These are phyloP conservation scores for Scalesia atractyloides DNA, from an alignment of 129 eudicot species.

Conservation along the genomic window DNA sequence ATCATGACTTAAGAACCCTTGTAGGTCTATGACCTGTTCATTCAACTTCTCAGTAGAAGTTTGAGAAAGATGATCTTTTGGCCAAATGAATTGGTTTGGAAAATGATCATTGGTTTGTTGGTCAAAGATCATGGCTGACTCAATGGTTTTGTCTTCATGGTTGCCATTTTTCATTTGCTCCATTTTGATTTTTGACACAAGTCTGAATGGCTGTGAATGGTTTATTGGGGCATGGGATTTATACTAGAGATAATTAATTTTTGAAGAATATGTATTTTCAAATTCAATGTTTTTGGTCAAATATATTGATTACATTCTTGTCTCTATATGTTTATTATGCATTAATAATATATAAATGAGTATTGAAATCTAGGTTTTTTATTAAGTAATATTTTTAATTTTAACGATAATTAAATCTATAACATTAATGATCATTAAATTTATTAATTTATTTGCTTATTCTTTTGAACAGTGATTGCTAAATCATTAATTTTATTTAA, in stretches of 20 bases:
- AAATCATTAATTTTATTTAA: too few species aligned
- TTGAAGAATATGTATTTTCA: neutral
- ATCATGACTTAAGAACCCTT: constrained; percentile 41
- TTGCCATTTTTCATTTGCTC: constrained; percentile 10
- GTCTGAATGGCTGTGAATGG: neutral
- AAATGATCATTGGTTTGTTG: constrained; percentile 22
- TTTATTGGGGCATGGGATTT: neutral
- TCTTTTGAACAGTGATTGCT: too few species aligned
- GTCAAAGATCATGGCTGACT: constrained; percentile 6
- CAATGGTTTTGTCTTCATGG: constrained; percentile 26
- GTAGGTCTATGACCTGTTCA: constrained; percentile 42
- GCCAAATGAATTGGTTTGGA: constrained; percentile 50
- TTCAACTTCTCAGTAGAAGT: constrained; percentile 29
- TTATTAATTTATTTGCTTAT: too few species aligned
- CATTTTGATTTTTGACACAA: constrained; percentile 10
- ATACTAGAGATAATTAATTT: neutral
- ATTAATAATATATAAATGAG: too few species aligned
- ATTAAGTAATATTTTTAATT: too few species aligned
- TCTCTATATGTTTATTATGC: too few species aligned
- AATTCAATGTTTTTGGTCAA: too few species aligned
- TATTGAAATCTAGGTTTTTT: too few species aligned
- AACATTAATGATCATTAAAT: too few species aligned
- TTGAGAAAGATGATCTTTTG: constrained; percentile 28
- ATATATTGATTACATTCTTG: too few species aligned
- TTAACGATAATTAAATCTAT: too few species aligned